Percentiles rank a stretch among this genome's conserved stretches.
Evolutionary conservation across 2,329 filamentous ascomycete genomes (phyloP).

Genomic region (Epichloe glyceriae): DNA sequence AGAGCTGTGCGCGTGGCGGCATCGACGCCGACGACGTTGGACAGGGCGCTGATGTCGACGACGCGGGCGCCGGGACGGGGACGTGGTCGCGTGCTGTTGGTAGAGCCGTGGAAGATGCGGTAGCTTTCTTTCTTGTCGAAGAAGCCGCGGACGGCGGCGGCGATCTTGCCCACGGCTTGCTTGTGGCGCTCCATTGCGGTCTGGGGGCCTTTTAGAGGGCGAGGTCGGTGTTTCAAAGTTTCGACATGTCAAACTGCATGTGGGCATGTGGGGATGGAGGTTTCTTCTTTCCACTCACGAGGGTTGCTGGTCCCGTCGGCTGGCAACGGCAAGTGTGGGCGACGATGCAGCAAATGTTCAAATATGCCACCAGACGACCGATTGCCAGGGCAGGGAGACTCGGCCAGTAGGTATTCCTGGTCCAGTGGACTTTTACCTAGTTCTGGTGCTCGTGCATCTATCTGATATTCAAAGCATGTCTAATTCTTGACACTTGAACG

Average conservation of each 20-base stretch:
- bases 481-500: too few species aligned
- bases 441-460: too few species aligned
- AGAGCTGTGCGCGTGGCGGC: slow-evolving; percentile 41
- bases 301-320: too few species aligned
- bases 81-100: slow-evolving; percentile 55
- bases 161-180: slow-evolving; percentile 33
- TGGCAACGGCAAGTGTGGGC: too few species aligned
- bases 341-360: too few species aligned
- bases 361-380: too few species aligned
- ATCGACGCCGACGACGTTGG: slow-evolving; percentile 52
- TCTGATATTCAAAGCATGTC: too few species aligned
- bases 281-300: too few species aligned
- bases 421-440: too few species aligned
- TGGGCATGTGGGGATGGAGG: not conserved
- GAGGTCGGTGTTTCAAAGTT: not conserved
- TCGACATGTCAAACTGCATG: not conserved
- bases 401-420: too few species aligned
- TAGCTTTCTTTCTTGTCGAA: slow-evolving; percentile 43
- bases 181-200: slow-evolving; percentile 36
- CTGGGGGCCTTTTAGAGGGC: not conserved
- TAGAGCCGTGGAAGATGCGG: slow-evolving; percentile 65
- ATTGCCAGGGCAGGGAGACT: too few species aligned
- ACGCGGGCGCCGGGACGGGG: slow-evolving; percentile 16
- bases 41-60: slow-evolving; percentile 53
- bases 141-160: slow-evolving; percentile 33